Conservation (phyloP, 768 basidiomycete species). For the Suillus tomentosus region DNA sequence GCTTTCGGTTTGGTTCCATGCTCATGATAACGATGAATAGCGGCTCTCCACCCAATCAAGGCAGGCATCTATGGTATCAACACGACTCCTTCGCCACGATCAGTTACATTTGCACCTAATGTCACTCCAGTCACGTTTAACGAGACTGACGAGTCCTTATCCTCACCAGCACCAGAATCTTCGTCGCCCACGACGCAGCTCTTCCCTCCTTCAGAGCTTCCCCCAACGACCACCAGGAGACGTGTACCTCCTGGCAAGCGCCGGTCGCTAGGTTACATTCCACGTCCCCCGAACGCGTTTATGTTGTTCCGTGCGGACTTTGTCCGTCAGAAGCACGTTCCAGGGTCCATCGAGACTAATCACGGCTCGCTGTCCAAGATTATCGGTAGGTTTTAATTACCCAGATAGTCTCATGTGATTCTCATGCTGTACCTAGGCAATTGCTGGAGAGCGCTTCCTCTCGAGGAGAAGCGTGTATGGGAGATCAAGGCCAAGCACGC, state of each 20-base stretch:
- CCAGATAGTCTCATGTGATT: neutral
- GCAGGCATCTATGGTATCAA: slow-evolving; percentile 55
- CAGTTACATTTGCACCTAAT: slow-evolving; percentile 65
- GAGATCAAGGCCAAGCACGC: slow-evolving; percentile 71
- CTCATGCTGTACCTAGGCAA: slow-evolving; percentile 32
- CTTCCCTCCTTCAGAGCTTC: slow-evolving; percentile 54
- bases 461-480: slow-evolving; percentile 73
- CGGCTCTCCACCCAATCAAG: slow-evolving; percentile 45
- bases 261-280: slow-evolving; percentile 49
- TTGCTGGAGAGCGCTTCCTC: slow-evolving; percentile 69
- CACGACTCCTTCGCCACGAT: slow-evolving; percentile 41
- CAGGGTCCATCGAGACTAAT: slow-evolving; percentile 51
- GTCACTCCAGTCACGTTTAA: slow-evolving; percentile 56
- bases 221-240: slow-evolving; percentile 43
- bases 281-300: slow-evolving; percentile 35
- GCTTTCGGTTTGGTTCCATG: neutral
- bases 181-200: slow-evolving; percentile 41
- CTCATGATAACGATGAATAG: neutral
- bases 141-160: slow-evolving; percentile 33
- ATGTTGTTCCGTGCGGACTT: slow-evolving; percentile 41
- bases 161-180: slow-evolving; percentile 28
- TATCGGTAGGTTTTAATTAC: slow-evolving; percentile 31
- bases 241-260: slow-evolving; percentile 64
- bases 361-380: slow-evolving; percentile 53
- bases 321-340: slow-evolving; percentile 48